phyloP scores from a whole-genome alignment of 768 basidiomycete species.

The Boletus pseudopeckii region DNA sequence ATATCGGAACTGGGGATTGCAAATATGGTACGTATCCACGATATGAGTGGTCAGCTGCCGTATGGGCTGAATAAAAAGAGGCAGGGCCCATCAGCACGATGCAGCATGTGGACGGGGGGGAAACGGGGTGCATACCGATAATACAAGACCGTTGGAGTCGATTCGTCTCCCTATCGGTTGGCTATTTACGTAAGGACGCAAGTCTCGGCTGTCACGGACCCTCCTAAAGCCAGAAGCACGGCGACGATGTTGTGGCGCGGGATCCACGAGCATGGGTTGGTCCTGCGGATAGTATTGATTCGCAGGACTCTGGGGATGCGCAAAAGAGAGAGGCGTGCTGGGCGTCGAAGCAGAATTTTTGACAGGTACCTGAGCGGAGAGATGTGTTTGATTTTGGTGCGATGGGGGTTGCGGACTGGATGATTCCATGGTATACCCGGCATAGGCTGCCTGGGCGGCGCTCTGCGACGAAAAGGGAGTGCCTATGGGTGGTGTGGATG shows the following conservation, averaged over 20 bases:
- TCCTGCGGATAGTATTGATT: constrained; percentile 60
- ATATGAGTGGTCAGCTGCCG: constrained; percentile 81
- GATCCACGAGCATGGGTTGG: constrained; percentile 72
- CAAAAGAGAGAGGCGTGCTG: constrained; percentile 67
- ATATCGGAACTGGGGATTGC: constrained; percentile 94
- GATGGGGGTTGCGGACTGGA: constrained; percentile 58
- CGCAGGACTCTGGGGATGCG: constrained; percentile 49
- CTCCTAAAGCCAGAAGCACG: constrained; percentile 76
- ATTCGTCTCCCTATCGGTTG: constrained; percentile 69
- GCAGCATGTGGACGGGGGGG: neutral
- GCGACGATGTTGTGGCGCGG: constrained; percentile 51
- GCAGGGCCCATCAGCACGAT: constrained; percentile 6
- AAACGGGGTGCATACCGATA: constrained; percentile 62
- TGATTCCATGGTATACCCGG: constrained; percentile 61
- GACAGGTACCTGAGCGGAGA: constrained; percentile 44
- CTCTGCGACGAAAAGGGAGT: constrained; percentile 58
- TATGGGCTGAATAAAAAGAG: constrained; percentile 40
- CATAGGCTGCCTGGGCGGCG: constrained; percentile 40
- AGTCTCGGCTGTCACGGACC: constrained; percentile 71
- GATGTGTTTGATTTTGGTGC: constrained; percentile 48
- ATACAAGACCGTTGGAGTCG: constrained; percentile 67
- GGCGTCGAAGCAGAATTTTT: constrained; percentile 66
- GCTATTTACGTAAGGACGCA: constrained; percentile 69
- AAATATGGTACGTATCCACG: constrained; percentile 87
- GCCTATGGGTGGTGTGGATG: constrained; percentile 43